Conservation (phyloP, 2,329 filamentous ascomycete genomes). For the Juglanconis sp. region DNA sequence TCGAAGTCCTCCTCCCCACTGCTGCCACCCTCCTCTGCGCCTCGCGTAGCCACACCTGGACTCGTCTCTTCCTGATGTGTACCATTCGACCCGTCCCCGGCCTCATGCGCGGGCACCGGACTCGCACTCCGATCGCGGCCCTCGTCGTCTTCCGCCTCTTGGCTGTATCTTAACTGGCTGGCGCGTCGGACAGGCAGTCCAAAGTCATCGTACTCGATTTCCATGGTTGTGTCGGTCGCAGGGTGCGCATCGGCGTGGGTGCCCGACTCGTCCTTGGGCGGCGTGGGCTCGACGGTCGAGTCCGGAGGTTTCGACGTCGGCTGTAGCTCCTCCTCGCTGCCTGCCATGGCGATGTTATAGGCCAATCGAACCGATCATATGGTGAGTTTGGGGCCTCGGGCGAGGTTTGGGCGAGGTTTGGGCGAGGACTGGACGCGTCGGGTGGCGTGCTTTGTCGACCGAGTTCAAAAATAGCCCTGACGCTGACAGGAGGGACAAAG, state of each 20-base stretch:
- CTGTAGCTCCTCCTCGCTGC: slow-evolving; percentile 1
- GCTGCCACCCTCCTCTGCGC: slow-evolving; percentile 17
- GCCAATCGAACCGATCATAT: not conserved
- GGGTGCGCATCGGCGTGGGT: not conserved
- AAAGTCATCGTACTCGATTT: slow-evolving; percentile 63
- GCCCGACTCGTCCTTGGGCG: not conserved
- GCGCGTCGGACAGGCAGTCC: slow-evolving; percentile 57
- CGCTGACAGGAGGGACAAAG: too few species aligned
- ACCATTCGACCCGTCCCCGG: not conserved
- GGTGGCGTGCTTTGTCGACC: too few species aligned
- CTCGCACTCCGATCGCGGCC: slow-evolving; percentile 8
- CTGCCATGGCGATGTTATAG: not conserved
- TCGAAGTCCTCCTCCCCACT: slow-evolving; percentile 24
- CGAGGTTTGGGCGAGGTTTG: too few species aligned
- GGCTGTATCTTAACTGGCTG: slow-evolving; percentile 36
- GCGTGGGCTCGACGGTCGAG: too few species aligned
- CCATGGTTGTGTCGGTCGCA: not conserved
- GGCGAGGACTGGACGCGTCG: too few species aligned
- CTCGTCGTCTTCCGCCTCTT: slow-evolving; percentile 10
- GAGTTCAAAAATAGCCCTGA: too few species aligned
- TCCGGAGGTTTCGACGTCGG: not conserved
- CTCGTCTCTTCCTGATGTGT: not conserved
- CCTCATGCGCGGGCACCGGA: slow-evolving; percentile 8
- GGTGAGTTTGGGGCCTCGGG: not conserved
- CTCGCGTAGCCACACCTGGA: slow-evolving; percentile 16